Base-by-base conservation (phyloP, 306 rosid genomes). In the Begonia loranthoides region DNA sequence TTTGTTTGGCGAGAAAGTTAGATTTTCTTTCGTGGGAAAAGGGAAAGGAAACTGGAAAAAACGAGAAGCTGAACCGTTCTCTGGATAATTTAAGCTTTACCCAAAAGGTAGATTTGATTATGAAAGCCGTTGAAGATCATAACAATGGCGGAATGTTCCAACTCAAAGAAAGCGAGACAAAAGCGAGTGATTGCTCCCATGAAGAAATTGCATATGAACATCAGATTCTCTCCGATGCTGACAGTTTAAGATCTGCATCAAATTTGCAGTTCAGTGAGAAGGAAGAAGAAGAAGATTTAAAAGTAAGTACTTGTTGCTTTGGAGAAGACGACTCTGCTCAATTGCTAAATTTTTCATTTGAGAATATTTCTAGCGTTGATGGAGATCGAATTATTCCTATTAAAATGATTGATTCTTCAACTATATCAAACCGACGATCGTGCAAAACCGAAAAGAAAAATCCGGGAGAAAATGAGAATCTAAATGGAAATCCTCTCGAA, bases 301-400 rank as follows among this genome's bases (percentile, higher is more conserved):
- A 52, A 39, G 64, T 43, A 50, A 6, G 12, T 12, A 76, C 60
- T 57, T 53, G 58, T 59, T 59, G 28, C 49, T 45, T n/a, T 44
- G 59, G 39, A 49, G 54, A 59, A 36, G 72, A 67, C 49, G 50
- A 55, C 16, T 45, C 63, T 44, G 62, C 46, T 40, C 79, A 74
- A 50, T 61, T 57, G 72, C 65, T 56, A 12, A 60, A 64, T 15
- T 75, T 52, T 54, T 88, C 83, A 73, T 80, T 83, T 41, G 99
- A 92, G 60, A 85, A 85, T 68, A 76, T 83, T 67, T 80, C 68
- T 56, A 77, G 75, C 47, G 4, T 10, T 16, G 81, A 92, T 45
- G 94, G 82, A 43, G 15, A 10, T 65, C 70, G 75, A 10, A 53
- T 92, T 76, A 73, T 92, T 70, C 99, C 95, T 14, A 63, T 92